phyloP scores from a whole-genome alignment of 208 protist genomes.

The Acanthamoeba castellanii region DNA sequence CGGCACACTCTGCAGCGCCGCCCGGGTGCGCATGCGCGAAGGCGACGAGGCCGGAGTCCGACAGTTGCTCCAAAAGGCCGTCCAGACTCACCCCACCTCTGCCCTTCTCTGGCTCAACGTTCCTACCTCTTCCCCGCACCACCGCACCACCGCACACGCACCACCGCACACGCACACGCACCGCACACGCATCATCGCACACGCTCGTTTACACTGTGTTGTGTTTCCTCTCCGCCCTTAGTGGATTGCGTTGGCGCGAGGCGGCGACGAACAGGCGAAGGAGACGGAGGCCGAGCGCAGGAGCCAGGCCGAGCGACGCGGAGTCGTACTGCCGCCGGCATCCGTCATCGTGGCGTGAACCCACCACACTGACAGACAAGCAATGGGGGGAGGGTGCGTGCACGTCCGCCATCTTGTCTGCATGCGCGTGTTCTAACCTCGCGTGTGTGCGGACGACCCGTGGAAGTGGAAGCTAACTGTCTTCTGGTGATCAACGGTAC shows the following conservation, averaged over 20 bases:
- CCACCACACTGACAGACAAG: no score
- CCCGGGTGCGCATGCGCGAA: not conserved
- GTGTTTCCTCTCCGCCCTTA: not conserved
- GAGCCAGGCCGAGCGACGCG: not conserved
- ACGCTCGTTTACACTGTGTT: not conserved
- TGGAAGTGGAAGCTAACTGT: no score
- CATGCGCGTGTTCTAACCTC: no score
- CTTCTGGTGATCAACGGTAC: no score
- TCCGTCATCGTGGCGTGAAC: no score
- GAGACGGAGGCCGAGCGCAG: not conserved
- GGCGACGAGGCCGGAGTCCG: not conserved
- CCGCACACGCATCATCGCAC: no score
- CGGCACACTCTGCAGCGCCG: not conserved
- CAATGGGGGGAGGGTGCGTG: no score
- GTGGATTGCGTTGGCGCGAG: not conserved
- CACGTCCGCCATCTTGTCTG: no score
- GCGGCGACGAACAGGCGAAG: not conserved
- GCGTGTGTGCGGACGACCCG: no score
- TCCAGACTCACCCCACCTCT: not conserved
- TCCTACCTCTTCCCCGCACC: not conserved
- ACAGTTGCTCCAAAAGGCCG: not conserved
- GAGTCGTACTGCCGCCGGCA: not conserved
- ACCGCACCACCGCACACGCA: no score
- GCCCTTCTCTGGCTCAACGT: constrained; percentile 17
- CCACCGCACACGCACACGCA: no score